Conservation (phyloP, 129 eudicot species). For the Flaveria trinervia region DNA sequence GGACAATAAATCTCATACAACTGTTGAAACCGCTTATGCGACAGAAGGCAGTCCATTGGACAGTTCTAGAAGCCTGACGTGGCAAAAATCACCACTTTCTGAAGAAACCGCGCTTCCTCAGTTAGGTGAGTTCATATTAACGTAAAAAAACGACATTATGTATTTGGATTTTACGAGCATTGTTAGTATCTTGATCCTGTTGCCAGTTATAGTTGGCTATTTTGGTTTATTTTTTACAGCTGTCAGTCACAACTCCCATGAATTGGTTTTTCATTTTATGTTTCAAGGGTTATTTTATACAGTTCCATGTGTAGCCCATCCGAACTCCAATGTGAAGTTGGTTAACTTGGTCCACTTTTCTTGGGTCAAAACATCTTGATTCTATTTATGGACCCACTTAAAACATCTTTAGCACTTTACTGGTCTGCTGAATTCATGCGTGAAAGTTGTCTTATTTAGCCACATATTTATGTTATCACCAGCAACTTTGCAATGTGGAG, state of each 20-base stretch:
- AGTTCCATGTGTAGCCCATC: constrained; percentile 13
- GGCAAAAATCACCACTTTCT: constrained; percentile 75
- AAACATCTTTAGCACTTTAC: neutral
- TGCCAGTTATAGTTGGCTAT: constrained; percentile 12
- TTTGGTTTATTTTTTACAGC: neutral
- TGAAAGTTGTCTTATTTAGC: constrained; percentile 9
- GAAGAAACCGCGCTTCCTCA: constrained; percentile 46
- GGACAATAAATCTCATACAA: constrained; percentile 68
- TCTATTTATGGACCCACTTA: constrained; percentile 9
- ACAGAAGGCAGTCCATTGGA: constrained; percentile 96
- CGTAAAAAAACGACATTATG: neutral
- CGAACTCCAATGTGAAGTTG: constrained; percentile 2
- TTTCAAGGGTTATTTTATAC: neutral
- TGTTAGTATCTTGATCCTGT: neutral
- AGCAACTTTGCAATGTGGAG: constrained; percentile 7
- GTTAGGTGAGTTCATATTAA: constrained; percentile 32
- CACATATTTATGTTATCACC: neutral
- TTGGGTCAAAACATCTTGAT: constrained; percentile 4
- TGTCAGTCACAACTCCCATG: neutral
- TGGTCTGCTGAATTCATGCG: constrained; percentile 12
- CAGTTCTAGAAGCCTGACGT: constrained; percentile 55
- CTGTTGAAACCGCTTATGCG: constrained; percentile 64
- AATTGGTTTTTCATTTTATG: constrained; percentile 6
- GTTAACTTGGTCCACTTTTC: neutral
- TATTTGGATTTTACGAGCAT: neutral